These are phyloP conservation scores for Cystofilobasidium macerans DNA, from an alignment of 768 basidiomycete genomes.

Conservation along the genomic window DNA sequence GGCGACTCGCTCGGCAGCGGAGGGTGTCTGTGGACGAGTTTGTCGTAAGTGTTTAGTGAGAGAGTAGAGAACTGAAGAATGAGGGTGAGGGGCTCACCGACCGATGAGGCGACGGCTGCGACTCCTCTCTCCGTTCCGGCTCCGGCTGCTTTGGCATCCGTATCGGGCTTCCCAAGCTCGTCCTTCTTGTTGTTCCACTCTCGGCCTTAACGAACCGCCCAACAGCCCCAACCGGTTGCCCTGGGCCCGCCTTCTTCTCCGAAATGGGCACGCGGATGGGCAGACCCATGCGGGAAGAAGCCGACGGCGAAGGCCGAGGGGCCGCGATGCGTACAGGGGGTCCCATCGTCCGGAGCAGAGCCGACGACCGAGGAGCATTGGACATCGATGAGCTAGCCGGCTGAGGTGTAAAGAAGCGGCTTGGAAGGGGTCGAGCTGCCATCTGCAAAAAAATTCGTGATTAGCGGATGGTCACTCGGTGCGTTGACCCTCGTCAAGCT, in stretches of 20 bases:
- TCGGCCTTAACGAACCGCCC: not conserved
- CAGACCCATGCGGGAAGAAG: conserved; percentile 2
- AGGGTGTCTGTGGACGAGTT: not conserved
- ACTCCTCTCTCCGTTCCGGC: not conserved
- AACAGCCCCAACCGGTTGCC: not conserved
- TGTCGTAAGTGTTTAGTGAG: not conserved
- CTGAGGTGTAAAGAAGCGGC: conserved; percentile 11
- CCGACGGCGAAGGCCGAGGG: not conserved
- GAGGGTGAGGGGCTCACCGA: not conserved
- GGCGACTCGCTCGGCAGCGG: not conserved
- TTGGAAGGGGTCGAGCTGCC: not conserved
- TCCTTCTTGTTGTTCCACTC: not conserved
- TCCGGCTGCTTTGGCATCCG: conserved; percentile 3
- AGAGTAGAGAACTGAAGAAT: not conserved
- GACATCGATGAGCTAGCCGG: not conserved
- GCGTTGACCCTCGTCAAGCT: too few relatives aligned
- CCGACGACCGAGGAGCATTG: not conserved
- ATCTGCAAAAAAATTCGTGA: too few relatives aligned
- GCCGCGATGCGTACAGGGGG: not conserved
- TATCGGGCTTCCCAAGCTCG: conserved; percentile 18
- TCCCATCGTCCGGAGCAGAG: not conserved
- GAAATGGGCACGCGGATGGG: conserved; percentile 13
- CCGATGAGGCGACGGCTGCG: not conserved
- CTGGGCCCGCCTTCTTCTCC: not conserved
- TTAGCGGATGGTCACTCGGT: too few relatives aligned